Percentiles rank a stretch among this genome's conserved stretches.
Evolutionary conservation across 352 stramenopile species (phyloP).

Genomic region (Peronospora destructor): DNA sequence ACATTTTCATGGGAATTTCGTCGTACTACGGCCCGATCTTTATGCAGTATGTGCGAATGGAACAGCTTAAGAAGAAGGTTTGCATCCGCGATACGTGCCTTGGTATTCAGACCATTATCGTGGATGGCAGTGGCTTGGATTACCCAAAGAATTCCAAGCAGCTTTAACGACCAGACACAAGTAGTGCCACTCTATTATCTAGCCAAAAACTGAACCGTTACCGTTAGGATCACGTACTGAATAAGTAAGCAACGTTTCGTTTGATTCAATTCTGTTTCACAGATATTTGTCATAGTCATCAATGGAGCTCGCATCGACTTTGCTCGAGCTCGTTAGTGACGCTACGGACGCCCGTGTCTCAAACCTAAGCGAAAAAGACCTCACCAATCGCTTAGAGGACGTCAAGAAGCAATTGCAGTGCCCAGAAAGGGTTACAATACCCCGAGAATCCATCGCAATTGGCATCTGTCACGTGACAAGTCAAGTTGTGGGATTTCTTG

Average conservation of each 20-base stretch:
- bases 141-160: conserved; percentile 31
- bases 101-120: conserved; percentile 62
- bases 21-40: conserved; percentile 77
- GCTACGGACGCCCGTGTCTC: conserved; percentile 8
- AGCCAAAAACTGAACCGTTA: not conserved
- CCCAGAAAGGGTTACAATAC: conserved; percentile 1
- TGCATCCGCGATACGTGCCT: conserved; percentile 44
- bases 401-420: conserved; percentile 15
- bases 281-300: conserved; percentile 1
- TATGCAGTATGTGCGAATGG: conserved; percentile 81
- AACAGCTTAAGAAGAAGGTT: conserved; percentile 62
- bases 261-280: not conserved
- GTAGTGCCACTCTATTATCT: conserved; percentile 2
- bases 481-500: conserved; percentile 20
- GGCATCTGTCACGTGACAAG: conserved; percentile 20
- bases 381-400: conserved; percentile 10
- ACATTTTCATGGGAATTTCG: conserved; percentile 76
- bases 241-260: no score
- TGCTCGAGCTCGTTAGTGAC: conserved; percentile 18
- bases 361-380: conserved; percentile 14
- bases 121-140: conserved; percentile 24
- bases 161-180: conserved; percentile 16
- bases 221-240: no score
- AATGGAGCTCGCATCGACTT: conserved; percentile 16
- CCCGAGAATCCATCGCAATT: conserved; percentile 7